Evolutionary conservation across 352 stramenopile species (phyloP), one percentile per base, ranked within the genome.

Genomic region (Phytopythium sindhum): DNA sequence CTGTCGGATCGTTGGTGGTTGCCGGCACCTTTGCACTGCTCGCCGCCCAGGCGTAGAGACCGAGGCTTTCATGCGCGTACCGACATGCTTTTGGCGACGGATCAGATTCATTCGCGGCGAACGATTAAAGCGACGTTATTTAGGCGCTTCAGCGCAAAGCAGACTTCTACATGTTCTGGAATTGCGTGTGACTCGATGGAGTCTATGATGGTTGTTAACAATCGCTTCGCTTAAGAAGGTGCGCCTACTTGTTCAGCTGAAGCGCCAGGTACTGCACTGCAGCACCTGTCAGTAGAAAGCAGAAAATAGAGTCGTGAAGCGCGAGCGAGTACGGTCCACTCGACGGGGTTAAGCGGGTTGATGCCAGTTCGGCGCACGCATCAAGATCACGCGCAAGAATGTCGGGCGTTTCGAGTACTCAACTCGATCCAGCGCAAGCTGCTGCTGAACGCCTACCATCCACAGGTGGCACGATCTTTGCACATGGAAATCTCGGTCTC

Each of bases 341-440:
- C 2, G 81, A 92, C 63, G 85, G 92, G 63, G 82, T 92, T 42
- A 91, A 91, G 60, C 66, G 81, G n/a, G 81, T 82, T 0, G 90
- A 77, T 81, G 94, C 12, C 81, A 94, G 60, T 95, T 97, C 70
- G 96, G 97, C 45, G 94, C 94, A 28, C 88, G 97, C 50, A 91
- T 99, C 55, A 89, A 94, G n/a, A 93, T 99, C 61, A 97, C 93
- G 35, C 90, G 97, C 65, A 99, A 99, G 78, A 99, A 99, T 81
- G 94, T 98, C 12, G 97, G 97, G 5, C 89, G 97, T 39, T 86
- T 78, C 63, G 97, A 97, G 73, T 99, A 98, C 84, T 98, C 76
- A 99, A 99, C 76, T 87, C 89, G 15, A 76, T 99, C 45, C 97
- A 99, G 73, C 86, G 91, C 19, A 97, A 98, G 71, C 89, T 98